Evolutionary conservation across 2,329 filamentous ascomycete species (phyloP), one percentile per base, ranked within the genome.

Genomic region (Diaporthe humulicola): DNA sequence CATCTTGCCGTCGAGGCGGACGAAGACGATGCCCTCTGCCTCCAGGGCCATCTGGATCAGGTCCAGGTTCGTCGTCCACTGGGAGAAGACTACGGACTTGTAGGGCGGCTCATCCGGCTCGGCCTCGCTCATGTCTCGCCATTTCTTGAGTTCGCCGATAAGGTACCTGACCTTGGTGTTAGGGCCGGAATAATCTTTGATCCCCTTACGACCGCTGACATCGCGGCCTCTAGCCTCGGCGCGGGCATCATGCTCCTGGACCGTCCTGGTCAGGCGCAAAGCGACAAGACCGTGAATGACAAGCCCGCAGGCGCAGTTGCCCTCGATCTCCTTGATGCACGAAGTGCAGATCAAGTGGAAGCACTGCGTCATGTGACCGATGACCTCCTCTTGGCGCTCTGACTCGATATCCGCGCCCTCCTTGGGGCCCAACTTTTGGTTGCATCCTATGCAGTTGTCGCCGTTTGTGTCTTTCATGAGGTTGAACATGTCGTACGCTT

Each of bases 11-110:
- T 98, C 97, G 2, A 99, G 91, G n/a, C 97, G 94, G 6, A 91
- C 91, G 81, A 91, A 96, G 1, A 84, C 86, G 82, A 97, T 94
- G 14, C 88, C 87, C 15, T 89, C 89, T 67, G 90, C 88, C 40
- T 91, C 88, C 19, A 98, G 88, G 0, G 96, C 96, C 67, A 95
- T 88, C 81, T 97, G 92, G 78, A 99, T 98, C 28, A 99, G 90
- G 82, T 98, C 96, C 22, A 99, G 90, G 81, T 98, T 96, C 0
- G 94, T 93, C 0, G 97, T 98, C 96, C 97, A 98, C n/a, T 93
- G 93, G 0, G 95, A 98, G 84, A 98, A 98, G 9, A 99, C 92
- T 19, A 99, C 95, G 36, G 95, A 97, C 83, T 98, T 98, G 84
- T 95, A 93, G 0, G 96, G 96, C 0, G 91, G 90, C 80, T 96